Conservation (phyloP, 176 grass and related monocot genomes). For the Eremochloa ophiuroides region DNA sequence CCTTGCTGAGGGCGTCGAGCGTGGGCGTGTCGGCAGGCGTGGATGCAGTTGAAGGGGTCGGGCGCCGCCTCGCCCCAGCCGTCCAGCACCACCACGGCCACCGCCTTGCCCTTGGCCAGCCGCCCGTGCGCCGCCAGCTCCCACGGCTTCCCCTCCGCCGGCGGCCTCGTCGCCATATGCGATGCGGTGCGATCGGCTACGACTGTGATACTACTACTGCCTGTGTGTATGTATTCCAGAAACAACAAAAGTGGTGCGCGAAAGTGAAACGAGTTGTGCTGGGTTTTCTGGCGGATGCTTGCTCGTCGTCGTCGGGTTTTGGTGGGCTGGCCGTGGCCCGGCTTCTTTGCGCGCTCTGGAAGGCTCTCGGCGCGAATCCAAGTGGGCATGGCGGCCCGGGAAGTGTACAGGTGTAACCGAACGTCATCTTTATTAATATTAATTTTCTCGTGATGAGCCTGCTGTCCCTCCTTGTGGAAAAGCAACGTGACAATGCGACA, state of each 20-base stretch:
- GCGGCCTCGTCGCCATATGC: constrained; percentile 29
- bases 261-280: neutral
- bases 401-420: neutral
- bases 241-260: neutral
- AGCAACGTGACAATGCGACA: neutral
- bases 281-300: neutral
- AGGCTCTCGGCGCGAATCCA: constrained; percentile 11
- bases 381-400: neutral
- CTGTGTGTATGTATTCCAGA: neutral
- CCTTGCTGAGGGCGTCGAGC: constrained; percentile 62
- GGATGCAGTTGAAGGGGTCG: constrained; percentile 67
- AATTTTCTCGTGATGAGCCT: neutral
- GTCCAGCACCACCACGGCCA: constrained; percentile 70
- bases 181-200: neutral
- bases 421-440: no score
- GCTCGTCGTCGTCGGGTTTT: neutral
- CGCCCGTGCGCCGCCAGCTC: constrained; percentile 39
- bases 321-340: neutral
- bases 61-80: constrained; percentile 65
- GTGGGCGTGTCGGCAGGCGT: constrained; percentile 50
- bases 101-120: constrained; percentile 52
- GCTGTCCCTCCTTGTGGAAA: neutral
- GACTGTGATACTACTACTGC: neutral
- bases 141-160: constrained; percentile 45
- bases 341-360: neutral